Evolutionary conservation across 352 stramenopile genomes (phyloP), one percentile per base, ranked within the genome.

Genomic region (Phytophthora nicotianae): DNA sequence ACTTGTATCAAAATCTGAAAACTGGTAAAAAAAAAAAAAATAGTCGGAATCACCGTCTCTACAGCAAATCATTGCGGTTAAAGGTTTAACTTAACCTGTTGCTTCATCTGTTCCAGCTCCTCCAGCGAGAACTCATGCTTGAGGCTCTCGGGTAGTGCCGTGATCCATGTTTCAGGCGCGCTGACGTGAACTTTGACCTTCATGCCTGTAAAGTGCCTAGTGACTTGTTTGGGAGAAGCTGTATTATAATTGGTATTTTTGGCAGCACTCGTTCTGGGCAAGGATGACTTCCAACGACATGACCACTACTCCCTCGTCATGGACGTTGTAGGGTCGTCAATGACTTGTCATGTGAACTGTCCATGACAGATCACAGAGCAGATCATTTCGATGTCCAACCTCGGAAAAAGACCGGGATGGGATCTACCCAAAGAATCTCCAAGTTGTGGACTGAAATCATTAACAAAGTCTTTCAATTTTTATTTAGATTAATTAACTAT

Each of bases 1-100:
- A 42, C 76, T 88, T 47, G 70, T 77, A 46, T 90, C 81, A 68
- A 90, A 88, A 52, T 88, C 81, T 20, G 68, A 82, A 49, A 90
- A 90, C 81, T 90, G 11, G n/a, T n/a, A n/a, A n/a, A n/a, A n/a
- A n/a, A n/a, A n/a, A n/a, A n/a, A n/a, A n/a, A n/a, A n/a, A n/a
- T 23, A 20, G 17, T 32, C 16, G 17, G 17, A 52, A 20, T 33
- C 8, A 17, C n/a, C n/a, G 33, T 21, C 23, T 26, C 20, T 23
- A 17, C 42, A 35, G 14, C n/a, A 19, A 4, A 58, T 11, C 13
- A 16, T 1, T 10, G n/a, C 29, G 10, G 5, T 38, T 14, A 9
- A 9, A 20, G 13, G n/a, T n/a, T n/a, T n/a, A n/a, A n/a, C n/a
- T 50, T 7, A 38, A 89, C 81, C 76, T 90, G 81, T 33, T 88